A percentile compares a stretch with the other conserved stretches of the same genome.
Evolutionary conservation across 371 early-diverging fungal genomes (phyloP).

Genomic region (Entomophthora muscae): DNA sequence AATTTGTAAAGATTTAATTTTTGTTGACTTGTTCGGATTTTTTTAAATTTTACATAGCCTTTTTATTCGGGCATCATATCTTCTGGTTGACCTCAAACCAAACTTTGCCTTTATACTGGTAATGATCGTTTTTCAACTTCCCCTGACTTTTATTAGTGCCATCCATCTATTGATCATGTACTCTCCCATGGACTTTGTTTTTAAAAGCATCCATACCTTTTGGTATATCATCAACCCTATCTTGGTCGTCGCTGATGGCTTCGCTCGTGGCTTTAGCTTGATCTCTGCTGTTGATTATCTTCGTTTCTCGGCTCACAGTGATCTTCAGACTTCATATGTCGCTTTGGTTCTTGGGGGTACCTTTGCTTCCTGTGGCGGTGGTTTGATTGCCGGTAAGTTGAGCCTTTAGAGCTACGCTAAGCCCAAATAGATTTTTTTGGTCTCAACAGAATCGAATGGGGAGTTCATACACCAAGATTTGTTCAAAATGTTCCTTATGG

Average conservation of each 20-base stretch:
- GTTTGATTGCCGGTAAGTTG: not conserved
- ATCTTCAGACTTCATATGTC: slow-evolving; percentile 6
- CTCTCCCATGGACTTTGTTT: not conserved
- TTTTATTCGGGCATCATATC: slow-evolving; percentile 6
- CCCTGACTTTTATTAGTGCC: not conserved
- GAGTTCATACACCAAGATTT: slow-evolving; percentile 3
- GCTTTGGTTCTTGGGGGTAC: slow-evolving; percentile 8
- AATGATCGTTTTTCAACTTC: not conserved
- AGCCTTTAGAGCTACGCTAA: not conserved
- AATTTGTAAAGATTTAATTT: not conserved
- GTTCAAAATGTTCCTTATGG: not conserved
- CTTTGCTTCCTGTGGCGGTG: slow-evolving; percentile 8
- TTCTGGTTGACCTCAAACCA: slow-evolving; percentile 7
- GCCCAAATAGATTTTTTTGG: slow-evolving; percentile 1
- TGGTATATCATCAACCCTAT: slow-evolving; percentile 1
- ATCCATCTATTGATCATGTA: slow-evolving; percentile 5
- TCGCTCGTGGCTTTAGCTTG: not conserved
- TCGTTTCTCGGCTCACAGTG: not conserved
- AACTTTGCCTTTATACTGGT: slow-evolving; percentile 4
- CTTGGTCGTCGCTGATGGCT: slow-evolving; percentile 5
- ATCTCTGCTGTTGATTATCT: slow-evolving; percentile 2
- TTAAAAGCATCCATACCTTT: not conserved
- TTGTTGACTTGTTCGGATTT: not conserved
- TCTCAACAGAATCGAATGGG: slow-evolving; percentile 2
- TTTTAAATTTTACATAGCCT: too few relatives aligned